These are phyloP conservation scores for Polychytrium aggregatum DNA, from an alignment of 192 early-diverging fungal species.

Conservation along the genomic window DNA sequence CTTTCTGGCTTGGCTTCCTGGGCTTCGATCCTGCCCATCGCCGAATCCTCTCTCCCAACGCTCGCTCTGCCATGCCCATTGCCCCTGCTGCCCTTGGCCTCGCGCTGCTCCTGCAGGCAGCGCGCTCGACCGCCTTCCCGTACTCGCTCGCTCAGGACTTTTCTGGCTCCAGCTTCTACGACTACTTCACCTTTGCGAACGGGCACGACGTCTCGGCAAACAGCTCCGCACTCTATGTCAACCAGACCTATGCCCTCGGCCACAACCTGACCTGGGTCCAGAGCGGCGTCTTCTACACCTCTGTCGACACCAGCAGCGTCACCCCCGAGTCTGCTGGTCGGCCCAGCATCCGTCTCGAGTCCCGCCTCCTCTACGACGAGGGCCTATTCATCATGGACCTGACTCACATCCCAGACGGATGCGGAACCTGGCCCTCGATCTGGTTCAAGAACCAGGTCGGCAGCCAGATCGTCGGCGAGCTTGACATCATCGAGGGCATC, in stretches of 20 bases:
- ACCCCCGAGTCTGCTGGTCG: not conserved
- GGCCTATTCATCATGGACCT: not conserved
- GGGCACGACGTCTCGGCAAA: constrained; percentile 21
- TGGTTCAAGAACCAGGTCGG: constrained; percentile 37
- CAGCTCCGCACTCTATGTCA: constrained; percentile 16
- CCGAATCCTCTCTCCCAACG: too few relatives aligned
- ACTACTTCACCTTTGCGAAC: constrained; percentile 22
- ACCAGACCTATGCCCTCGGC: not conserved
- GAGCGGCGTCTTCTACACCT: not conserved
- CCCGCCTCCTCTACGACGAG: not conserved
- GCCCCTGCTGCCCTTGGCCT: too few relatives aligned
- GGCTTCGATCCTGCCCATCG: too few relatives aligned
- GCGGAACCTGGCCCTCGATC: constrained; percentile 40
- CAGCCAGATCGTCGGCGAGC: constrained; percentile 25
- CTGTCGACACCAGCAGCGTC: not conserved
- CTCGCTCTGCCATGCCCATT: too few relatives aligned
- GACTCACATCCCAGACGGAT: constrained; percentile 33
- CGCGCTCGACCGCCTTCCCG: not conserved
- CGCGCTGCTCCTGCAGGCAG: too few relatives aligned
- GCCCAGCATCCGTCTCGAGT: not conserved
- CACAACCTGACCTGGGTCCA: not conserved
- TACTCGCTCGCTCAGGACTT: constrained; percentile 11
- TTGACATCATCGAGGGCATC: constrained; percentile 35
- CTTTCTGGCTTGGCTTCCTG: too few relatives aligned
- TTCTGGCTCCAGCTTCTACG: constrained; percentile 13